Conservation (phyloP, 768 basidiomycete species). For the Termitomyces sp. region DNA sequence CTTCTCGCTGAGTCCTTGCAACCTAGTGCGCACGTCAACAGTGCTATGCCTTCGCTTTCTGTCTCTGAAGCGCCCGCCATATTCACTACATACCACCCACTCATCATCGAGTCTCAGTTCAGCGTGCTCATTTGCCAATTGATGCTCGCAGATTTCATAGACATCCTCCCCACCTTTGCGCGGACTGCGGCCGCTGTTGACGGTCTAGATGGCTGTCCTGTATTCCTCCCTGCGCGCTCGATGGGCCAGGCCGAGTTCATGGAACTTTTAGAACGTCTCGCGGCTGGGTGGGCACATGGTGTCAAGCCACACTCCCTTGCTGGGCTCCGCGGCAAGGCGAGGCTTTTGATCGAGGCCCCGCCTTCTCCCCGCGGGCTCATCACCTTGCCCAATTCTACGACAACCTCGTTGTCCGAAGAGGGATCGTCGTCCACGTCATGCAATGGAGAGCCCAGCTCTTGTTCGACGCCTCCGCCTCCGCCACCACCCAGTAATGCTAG, state of each 20-base stretch:
- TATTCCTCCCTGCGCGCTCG: conserved; percentile 81
- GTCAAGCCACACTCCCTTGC: conserved; percentile 49
- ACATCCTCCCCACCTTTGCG: conserved; percentile 57
- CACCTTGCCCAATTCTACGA: neutral
- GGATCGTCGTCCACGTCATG: conserved; percentile 13
- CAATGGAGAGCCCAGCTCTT: conserved; percentile 13
- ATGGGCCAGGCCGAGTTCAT: conserved; percentile 90
- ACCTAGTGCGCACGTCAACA: conserved; percentile 43
- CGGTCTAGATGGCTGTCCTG: conserved; percentile 81
- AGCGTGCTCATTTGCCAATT: conserved; percentile 69
- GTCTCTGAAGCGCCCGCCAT: conserved; percentile 46
- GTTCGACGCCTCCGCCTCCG: neutral
- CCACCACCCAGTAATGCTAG: conserved; percentile 5
- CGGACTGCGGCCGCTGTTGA: conserved; percentile 67
- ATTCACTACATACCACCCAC: conserved; percentile 87
- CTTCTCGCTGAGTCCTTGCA: conserved; percentile 61
- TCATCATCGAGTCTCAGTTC: conserved; percentile 84
- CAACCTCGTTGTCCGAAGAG: conserved; percentile 11
- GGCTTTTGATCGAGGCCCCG: conserved; percentile 8
- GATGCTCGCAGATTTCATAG: conserved; percentile 70
- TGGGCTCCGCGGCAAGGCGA: conserved; percentile 15
- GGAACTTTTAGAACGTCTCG: conserved; percentile 78
- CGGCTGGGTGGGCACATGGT: conserved; percentile 68
- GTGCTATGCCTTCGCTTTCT: conserved; percentile 17
- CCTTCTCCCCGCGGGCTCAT: conserved; percentile 3